Evolutionary conservation across 345 rosid genomes (phyloP).

Genomic region (Anastatica hierochuntica): DNA sequence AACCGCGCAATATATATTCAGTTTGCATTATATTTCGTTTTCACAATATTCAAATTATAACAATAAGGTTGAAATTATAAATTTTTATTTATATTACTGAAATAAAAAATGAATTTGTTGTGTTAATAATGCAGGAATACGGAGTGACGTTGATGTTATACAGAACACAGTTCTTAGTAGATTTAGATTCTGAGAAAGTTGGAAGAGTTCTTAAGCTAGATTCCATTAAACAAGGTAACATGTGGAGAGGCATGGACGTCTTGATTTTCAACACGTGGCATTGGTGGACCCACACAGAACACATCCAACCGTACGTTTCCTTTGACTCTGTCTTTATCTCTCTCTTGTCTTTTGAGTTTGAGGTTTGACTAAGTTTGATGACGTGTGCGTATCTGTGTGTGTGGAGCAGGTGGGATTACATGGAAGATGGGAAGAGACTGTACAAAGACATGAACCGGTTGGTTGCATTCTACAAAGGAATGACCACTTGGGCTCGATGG

Average conservation of each 20-base stretch:
- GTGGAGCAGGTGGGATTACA: slow-evolving; percentile 59
- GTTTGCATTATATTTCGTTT: too few species aligned
- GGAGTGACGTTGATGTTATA: slow-evolving; percentile 44
- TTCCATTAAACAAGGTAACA: slow-evolving; percentile 48
- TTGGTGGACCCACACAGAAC: slow-evolving; percentile 87
- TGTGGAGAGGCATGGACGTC: slow-evolving; percentile 88
- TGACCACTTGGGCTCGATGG: slow-evolving; percentile 97
- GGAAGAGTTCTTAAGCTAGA: slow-evolving; percentile 64
- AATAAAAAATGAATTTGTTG: too few species aligned
- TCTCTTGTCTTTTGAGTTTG: neutral
- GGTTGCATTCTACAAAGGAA: slow-evolving; percentile 69
- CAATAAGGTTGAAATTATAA: neutral
- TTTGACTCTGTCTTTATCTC: neutral
- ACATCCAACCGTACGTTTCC: slow-evolving; percentile 64
- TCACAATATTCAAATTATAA: too few species aligned
- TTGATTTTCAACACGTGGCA: slow-evolving; percentile 83
- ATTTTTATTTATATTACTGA: neutral
- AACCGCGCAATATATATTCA: slow-evolving; percentile 1
- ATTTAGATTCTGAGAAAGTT: slow-evolving; percentile 32
- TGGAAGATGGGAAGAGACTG: slow-evolving; percentile 47
- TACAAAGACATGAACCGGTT: slow-evolving; percentile 80
- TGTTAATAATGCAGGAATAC: slow-evolving; percentile 47
- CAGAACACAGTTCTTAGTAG: slow-evolving; percentile 60
- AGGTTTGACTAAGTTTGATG: neutral
- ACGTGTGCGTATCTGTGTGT: neutral